Conservation (phyloP, 139 green algal species). For the Volvox reticuliferus region DNA sequence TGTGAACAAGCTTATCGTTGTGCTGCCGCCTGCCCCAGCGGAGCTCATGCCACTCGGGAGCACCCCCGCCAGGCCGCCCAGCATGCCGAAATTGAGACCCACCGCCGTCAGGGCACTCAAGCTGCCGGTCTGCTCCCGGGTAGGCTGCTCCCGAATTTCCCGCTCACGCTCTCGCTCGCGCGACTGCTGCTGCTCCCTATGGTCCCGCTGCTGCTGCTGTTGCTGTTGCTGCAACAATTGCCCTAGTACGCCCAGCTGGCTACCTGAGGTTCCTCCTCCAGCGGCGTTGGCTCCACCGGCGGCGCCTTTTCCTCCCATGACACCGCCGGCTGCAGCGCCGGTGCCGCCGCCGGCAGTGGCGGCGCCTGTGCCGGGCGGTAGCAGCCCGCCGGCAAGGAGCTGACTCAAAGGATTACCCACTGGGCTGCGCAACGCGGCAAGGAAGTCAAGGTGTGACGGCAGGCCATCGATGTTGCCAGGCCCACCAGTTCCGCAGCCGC, state of each 20-base stretch:
- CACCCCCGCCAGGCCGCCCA: not conserved
- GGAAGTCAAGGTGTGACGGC: slow-evolving; percentile 17
- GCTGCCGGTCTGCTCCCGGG: slow-evolving; percentile 1
- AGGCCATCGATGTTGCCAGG: not conserved
- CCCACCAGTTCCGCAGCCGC: not conserved
- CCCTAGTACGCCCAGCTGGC: slow-evolving; percentile 22
- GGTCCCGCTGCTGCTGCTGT: slow-evolving; percentile 8
- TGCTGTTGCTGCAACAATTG: slow-evolving; percentile 31
- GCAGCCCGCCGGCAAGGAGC: slow-evolving; percentile 5
- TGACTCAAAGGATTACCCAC: not conserved
- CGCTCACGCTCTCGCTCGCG: not conserved
- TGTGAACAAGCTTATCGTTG: not conserved
- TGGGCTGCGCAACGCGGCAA: slow-evolving; percentile 17
- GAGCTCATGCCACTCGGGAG: not conserved
- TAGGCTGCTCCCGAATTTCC: not conserved
- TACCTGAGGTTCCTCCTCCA: not conserved
- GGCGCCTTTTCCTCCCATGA: not conserved
- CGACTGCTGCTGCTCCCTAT: not conserved
- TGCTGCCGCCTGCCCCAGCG: not conserved
- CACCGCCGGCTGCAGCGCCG: not conserved
- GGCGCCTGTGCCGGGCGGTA: not conserved
- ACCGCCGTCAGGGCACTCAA: not conserved
- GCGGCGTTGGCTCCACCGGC: not conserved
- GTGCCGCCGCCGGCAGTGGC: not conserved
- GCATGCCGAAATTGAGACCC: not conserved